Base-by-base conservation (phyloP, 1,284 basidiomycete species). In the Tilletia horrida region DNA sequence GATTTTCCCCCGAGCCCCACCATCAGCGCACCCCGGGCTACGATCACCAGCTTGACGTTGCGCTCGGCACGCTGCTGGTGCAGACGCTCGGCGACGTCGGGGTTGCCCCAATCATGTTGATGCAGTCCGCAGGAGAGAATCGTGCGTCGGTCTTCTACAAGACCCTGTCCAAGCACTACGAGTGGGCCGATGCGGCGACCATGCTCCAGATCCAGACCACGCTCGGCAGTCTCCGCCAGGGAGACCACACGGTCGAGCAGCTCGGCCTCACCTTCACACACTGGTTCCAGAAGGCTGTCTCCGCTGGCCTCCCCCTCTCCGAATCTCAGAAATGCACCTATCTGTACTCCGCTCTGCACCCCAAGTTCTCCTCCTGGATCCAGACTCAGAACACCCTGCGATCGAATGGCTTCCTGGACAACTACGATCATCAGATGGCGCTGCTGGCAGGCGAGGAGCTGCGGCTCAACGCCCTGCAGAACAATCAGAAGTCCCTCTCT, bases 381-480 rank as follows among this genome's bases (percentile, higher is more conserved):
- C 18, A n/a, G 47, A 48, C 47, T n/a, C 47, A 48, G 47, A 48
- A 48, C 47, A n/a, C 23, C 47, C 8, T 48, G 9, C 47, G n/a
- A 11, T 25, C 47, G 8, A 25, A 25, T n/a, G 47, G 18, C 47
- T 25, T 25, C 18, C 35, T 11, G 35, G 35, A 40, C 35, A 40
- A 40, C 4, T 40, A 6, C 35, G 11, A 40, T 40, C 35, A 40
- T 40, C 35, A 40, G 35, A 40, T 40, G 6, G 35, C 35, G 4
- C 35, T 40, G 35, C 11, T 40, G 35, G 11, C 35, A 4, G 35
- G 35, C 11, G 47, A 48, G 18, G 47, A 48, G 47, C 18, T n/a
- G 8, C 47, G 47, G 9, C 18, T n/a, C 9, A 48, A 25, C 47
- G 8, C 23, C 47, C 18, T n/a, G 18, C 47, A 25, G 23, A 25